Percentiles rank a stretch among this genome's conserved stretches.
These are phyloP conservation scores for Ceriops tagal DNA, from an alignment of 345 rosid species.

Conservation along the genomic window DNA sequence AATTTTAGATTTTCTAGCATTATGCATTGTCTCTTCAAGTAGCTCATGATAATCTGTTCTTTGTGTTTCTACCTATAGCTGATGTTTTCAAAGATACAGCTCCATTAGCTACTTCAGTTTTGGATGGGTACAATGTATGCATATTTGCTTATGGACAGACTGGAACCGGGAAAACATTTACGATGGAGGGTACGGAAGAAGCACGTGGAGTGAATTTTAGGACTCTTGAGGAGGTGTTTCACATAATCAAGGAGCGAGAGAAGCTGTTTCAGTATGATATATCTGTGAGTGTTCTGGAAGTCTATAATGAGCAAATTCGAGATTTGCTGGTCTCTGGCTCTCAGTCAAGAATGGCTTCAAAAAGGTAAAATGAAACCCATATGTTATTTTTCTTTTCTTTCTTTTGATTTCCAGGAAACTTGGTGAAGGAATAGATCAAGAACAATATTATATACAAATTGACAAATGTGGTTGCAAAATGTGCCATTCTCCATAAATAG, in stretches of 20 bases:
- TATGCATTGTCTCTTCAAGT: slow-evolving; percentile 7
- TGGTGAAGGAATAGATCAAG: neutral
- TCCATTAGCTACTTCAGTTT: slow-evolving; percentile 78
- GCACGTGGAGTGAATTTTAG: slow-evolving; percentile 95
- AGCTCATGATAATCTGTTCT: slow-evolving; percentile 6
- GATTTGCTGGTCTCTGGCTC: slow-evolving; percentile 63
- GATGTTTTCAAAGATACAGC: slow-evolving; percentile 89
- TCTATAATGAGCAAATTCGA: slow-evolving; percentile 92
- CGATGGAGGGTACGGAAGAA: slow-evolving; percentile 87
- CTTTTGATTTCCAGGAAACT: neutral
- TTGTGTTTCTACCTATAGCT: slow-evolving; percentile 38
- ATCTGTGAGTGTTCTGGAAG: slow-evolving; percentile 93
- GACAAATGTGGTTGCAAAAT: no score
- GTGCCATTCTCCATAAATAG: no score
- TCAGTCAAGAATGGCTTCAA: slow-evolving; percentile 50
- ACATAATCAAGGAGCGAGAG: slow-evolving; percentile 55
- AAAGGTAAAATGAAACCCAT: slow-evolving; percentile 45
- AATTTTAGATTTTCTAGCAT: neutral
- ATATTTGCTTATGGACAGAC: slow-evolving; percentile 97
- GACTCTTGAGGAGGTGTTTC: slow-evolving; percentile 77
- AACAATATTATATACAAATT: no score
- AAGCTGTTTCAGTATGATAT: slow-evolving; percentile 61
- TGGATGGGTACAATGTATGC: slow-evolving; percentile 96
- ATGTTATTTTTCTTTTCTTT: neutral
- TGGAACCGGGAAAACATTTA: slow-evolving; percentile 89